Evolutionary conservation across 129 eudicot species (phyloP), one percentile per base, ranked within the genome.

Genomic region (Oenanthe sinensis): DNA sequence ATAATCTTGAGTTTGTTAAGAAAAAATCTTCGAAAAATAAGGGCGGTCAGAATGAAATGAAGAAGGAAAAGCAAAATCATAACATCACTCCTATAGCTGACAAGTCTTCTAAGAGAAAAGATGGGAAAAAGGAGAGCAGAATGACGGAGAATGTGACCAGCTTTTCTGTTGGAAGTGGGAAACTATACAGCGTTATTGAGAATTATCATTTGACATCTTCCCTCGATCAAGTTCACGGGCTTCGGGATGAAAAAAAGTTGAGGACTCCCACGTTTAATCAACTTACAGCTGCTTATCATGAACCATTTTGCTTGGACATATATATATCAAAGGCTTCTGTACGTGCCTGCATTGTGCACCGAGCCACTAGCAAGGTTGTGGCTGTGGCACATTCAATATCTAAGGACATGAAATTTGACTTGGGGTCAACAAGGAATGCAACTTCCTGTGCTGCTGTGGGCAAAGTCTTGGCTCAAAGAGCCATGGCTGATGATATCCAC

Each of bases 261-360:
- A 87, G 98, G 81, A 87, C 76, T 47, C 98, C 84, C 10, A 91
- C 98, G 30, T 93, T 89, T 86, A 93, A 91, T 84, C 98, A 93
- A 75, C 83, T 86, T 44, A 93, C 97, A 43, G 98, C 88, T 8
- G 88, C 96, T 47, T 94, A 91, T 84, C 97, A 91, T 71, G 98
- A 94, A 79, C 98, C 98, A 17, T 94, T 94, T 85, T 94, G 98
- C 79, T 86, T 94, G 81, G 98, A 94, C 81, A 85, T 94, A 71
- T 89, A 83, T 42, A 83, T 94, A 62, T 88, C 98, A 0, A 91
- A 89, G 77, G 93, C 93, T 65, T 94, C 98, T 52, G 93, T 89
- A n/a, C 90, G 97, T 50, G 98, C 93, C n/a, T 88, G 98, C 83
- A 83, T 94, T 43, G 84, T 94, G 80, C 98, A 94, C 78, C 87